A percentile compares a stretch with the other conserved stretches of the same genome.
Evolutionary conservation across 2,329 filamentous ascomycete genomes (phyloP).

Genomic region (Cladophialophora bantiana): DNA sequence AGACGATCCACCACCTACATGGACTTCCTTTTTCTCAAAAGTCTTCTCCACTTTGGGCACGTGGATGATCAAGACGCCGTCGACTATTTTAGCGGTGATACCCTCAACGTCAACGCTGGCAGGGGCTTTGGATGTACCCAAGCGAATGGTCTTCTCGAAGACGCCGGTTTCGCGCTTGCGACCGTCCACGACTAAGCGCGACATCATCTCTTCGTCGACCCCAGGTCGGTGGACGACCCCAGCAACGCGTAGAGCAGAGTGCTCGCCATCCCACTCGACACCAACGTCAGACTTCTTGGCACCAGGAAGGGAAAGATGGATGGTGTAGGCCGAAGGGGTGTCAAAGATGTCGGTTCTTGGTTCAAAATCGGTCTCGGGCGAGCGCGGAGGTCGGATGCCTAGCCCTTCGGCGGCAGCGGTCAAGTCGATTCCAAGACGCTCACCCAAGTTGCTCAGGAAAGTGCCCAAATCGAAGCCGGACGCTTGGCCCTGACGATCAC

Average conservation of each 20-base stretch:
- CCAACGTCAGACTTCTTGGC: constrained; percentile 80
- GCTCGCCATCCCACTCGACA: constrained; percentile 77
- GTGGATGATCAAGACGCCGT: constrained; percentile 77
- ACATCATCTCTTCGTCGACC: constrained; percentile 72
- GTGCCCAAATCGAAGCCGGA: constrained; percentile 37
- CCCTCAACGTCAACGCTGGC: constrained; percentile 70
- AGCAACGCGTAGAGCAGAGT: constrained; percentile 68
- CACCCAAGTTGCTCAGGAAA: constrained; percentile 44
- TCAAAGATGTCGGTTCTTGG: constrained; percentile 71
- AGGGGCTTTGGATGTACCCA: constrained; percentile 60
- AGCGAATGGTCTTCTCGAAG: constrained; percentile 73
- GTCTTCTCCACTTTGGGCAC: constrained; percentile 75
- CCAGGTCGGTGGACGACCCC: constrained; percentile 77
- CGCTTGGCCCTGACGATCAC: constrained; percentile 21
- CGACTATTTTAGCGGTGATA: constrained; percentile 78
- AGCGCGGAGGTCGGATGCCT: constrained; percentile 33
- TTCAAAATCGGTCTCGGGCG: constrained; percentile 46
- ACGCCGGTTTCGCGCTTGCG: constrained; percentile 76
- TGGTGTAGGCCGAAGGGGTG: constrained; percentile 67
- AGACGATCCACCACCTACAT: constrained; percentile 30
- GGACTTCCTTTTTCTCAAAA: constrained; percentile 56
- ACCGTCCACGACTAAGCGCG: constrained; percentile 70
- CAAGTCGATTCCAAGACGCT: constrained; percentile 44
- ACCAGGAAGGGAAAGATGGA: constrained; percentile 78
- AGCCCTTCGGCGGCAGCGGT: constrained; percentile 39